phyloP scores from a whole-genome alignment of 768 basidiomycete genomes.

The Collybiopsis luxurians region DNA sequence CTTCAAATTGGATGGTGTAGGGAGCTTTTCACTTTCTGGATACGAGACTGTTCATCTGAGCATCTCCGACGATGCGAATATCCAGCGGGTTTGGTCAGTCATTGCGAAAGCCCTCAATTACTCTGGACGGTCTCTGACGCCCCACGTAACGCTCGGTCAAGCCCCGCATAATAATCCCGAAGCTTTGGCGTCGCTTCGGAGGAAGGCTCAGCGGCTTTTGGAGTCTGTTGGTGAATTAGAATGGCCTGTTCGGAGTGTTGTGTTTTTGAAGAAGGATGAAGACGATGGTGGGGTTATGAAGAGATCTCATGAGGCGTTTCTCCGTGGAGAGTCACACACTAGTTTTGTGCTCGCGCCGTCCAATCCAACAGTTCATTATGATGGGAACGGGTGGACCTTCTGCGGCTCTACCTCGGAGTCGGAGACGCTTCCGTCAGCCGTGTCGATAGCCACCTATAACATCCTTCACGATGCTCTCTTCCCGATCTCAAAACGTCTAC shows the following conservation, averaged over 20 bases:
- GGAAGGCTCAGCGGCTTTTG: conserved; percentile 12
- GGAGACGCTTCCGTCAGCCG: neutral
- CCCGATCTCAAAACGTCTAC: conserved; percentile 7
- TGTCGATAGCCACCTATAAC: conserved; percentile 18
- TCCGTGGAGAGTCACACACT: neutral
- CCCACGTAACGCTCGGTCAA: conserved; percentile 20
- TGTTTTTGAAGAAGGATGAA: conserved; percentile 17
- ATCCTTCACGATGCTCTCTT: conserved; percentile 15
- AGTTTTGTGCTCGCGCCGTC: neutral
- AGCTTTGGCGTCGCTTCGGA: conserved; percentile 8
- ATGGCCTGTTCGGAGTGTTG: conserved; percentile 15
- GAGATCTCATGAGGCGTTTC: conserved; percentile 11
- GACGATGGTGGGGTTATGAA: conserved; percentile 18
- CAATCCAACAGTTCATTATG: conserved; percentile 7
- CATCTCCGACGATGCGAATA: conserved; percentile 3
- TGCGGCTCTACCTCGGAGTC: neutral
- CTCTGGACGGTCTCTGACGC: conserved; percentile 14
- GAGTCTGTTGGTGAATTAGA: conserved; percentile 5
- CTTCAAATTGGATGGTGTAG: conserved; percentile 12
- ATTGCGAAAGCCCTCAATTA: conserved; percentile 14
- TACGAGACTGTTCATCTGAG: conserved; percentile 19
- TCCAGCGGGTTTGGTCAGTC: conserved; percentile 14
- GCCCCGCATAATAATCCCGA: conserved; percentile 4
- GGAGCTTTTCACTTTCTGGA: conserved; percentile 9
- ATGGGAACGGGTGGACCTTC: conserved; percentile 5